Percentiles rank a stretch among this genome's conserved stretches.
phyloP scores from a whole-genome alignment of 2,329 filamentous ascomycete genomes.

The Nigrospora oryzae region DNA sequence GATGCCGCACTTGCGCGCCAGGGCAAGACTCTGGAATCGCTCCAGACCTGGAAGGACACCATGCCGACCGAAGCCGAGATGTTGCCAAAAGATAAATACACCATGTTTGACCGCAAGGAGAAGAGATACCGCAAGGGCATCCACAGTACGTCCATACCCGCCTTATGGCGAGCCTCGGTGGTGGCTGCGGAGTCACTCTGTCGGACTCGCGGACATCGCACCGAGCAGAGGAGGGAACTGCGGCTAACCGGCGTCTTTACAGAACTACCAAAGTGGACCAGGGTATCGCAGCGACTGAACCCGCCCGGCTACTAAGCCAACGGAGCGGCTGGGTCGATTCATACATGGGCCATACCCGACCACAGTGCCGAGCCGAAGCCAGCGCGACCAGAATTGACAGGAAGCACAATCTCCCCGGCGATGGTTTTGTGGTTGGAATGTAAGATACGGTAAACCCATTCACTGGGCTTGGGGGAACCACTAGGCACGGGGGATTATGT shows the following conservation, averaged over 20 bases:
- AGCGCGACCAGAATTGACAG: no score
- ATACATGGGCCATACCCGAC: no score
- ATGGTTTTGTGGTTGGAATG: no score
- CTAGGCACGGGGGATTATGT: no score
- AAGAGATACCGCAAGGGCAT: conserved; percentile 95
- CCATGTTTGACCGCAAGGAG: conserved; percentile 92
- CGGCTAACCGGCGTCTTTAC: conserved; percentile 7
- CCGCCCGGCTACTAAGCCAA: conserved; percentile 75
- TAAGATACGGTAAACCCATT: no score
- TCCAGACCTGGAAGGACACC: conserved; percentile 87
- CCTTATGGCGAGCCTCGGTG: not conserved
- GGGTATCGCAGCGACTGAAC: conserved; percentile 88
- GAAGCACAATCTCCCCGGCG: no score
- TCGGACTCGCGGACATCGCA: no score
- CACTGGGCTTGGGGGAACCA: no score
- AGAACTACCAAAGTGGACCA: conserved; percentile 90
- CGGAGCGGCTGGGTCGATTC: no score
- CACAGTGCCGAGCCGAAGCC: no score
- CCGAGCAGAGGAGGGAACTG: not conserved
- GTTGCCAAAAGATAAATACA: conserved; percentile 95
- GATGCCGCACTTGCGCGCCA: conserved; percentile 69
- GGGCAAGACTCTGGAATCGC: conserved; percentile 62
- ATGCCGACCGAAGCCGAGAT: conserved; percentile 97
- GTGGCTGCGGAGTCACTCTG: no score
- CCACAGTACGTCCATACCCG: conserved; percentile 64